Evolutionary conservation across 1,284 basidiomycete species (phyloP), one percentile per base, ranked within the genome.

Genomic region (Porogramme epimiltina): DNA sequence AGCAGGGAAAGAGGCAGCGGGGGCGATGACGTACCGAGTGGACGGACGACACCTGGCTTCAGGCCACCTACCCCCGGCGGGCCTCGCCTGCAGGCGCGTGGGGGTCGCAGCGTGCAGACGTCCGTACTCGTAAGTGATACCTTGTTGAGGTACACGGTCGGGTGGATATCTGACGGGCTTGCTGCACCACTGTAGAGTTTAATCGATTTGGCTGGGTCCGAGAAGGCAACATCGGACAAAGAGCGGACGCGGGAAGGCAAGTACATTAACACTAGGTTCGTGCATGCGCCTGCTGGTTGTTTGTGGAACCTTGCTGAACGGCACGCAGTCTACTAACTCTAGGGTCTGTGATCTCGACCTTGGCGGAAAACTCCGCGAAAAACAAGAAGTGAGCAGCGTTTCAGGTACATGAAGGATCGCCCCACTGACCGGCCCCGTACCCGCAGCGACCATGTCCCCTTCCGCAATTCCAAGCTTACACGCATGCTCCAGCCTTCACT

Each of bases 121-220:
- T 91, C 87, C 20, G 89, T 92, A 4, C 69, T 95, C 72, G 89
- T 90, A 45, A 50, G 82, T 49, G 9, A 19, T 2, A 8, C 34
- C 10, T 15, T 18, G 16, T 1, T 28, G 10, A 2, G n/a, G 34
- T 6, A 37, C n/a, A 16, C n/a, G 10, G 34, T 37, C 23, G 18
- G 1, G 44, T 13, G 20, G 3, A 15, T 20, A 5, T 4, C n/a
- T 15, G 2, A 23, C 4, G 11, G n/a, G 34, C 5, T 23, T 4
- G 13, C 18, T 19, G 16, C n/a, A 25, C 1, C 6, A 31, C 10
- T 66, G 51, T 64, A 93, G 80, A 91, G 84, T 68, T 78, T 97
- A 41, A 95, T 97, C 56, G 95, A 99, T 77, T 77, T 99, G n/a
- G 96, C 96, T 41, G 96, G 96, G 0, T 96, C 93, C 1, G 96